A percentile compares a stretch with the other conserved stretches of the same genome.
phyloP scores from a whole-genome alignment of 163 green algal species.

The Prototheca cutis region DNA sequence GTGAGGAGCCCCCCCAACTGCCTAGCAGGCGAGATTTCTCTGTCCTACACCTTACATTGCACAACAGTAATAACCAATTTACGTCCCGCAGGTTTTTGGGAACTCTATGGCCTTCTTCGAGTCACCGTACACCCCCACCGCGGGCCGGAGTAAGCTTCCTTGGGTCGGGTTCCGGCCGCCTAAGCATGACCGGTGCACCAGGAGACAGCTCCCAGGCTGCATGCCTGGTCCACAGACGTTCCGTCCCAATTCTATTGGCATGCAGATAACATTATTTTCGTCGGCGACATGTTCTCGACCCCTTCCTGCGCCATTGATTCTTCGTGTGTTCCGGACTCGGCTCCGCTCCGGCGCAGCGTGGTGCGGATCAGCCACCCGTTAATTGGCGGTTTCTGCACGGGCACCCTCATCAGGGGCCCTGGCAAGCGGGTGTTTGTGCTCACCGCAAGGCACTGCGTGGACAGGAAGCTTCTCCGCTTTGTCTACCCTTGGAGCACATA shows the following conservation, averaged over 20 bases:
- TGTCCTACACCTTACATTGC: no score
- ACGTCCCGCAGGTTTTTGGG: no score
- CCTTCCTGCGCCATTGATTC: not conserved
- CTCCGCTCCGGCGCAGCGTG: not conserved
- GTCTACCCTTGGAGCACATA: constrained; percentile 1
- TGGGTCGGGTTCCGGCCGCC: no score
- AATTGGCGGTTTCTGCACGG: not conserved
- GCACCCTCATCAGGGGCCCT: not conserved
- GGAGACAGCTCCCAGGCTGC: no score
- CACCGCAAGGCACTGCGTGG: not conserved
- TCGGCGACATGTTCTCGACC: not conserved
- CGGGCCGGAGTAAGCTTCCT: no score
- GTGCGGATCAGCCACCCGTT: not conserved
- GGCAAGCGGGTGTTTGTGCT: not conserved
- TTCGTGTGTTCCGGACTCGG: not conserved
- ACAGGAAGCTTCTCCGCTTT: not conserved
- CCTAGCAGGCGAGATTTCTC: no score
- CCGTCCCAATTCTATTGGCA: not conserved
- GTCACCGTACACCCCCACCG: no score
- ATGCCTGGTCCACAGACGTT: no score
- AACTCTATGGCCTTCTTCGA: no score
- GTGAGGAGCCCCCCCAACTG: no score
- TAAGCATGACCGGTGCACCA: no score
- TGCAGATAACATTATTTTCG: not conserved
- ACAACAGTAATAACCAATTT: no score